Evolutionary conservation across 768 basidiomycete genomes (phyloP).

Genomic region (Trametes punicea): DNA sequence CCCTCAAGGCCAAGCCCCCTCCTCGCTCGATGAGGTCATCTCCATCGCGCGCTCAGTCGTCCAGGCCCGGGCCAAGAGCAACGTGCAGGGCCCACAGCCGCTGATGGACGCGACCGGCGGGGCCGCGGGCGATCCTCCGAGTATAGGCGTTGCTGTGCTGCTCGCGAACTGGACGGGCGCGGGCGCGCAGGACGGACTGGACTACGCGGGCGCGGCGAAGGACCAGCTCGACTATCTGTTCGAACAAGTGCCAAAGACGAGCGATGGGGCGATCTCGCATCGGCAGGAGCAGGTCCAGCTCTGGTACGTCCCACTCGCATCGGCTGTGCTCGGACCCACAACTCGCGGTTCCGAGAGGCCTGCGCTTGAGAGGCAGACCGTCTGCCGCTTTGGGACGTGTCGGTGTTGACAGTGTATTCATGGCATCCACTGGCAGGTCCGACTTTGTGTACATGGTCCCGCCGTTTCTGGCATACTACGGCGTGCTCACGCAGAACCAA

Average conservation of each 20-base stretch:
- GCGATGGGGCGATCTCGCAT: slow-evolving; percentile 82
- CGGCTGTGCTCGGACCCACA: neutral
- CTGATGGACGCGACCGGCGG: slow-evolving; percentile 49
- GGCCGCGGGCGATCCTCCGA: slow-evolving; percentile 76
- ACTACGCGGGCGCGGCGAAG: slow-evolving; percentile 61
- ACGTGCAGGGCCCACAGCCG: slow-evolving; percentile 50
- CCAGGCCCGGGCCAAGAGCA: slow-evolving; percentile 40
- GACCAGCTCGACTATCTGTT: slow-evolving; percentile 67
- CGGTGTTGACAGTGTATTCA: neutral
- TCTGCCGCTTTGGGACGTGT: neutral
- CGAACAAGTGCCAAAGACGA: slow-evolving; percentile 52
- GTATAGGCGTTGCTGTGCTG: slow-evolving; percentile 69
- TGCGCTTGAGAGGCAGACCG: neutral
- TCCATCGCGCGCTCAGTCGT: slow-evolving; percentile 51
- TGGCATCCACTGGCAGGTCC: slow-evolving; percentile 49
- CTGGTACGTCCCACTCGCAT: slow-evolving; percentile 45
- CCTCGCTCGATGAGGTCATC: slow-evolving; percentile 51
- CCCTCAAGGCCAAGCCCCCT: slow-evolving; percentile 29
- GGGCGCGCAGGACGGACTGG: slow-evolving; percentile 37
- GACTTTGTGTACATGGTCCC: slow-evolving; percentile 86
- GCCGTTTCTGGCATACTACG: slow-evolving; percentile 85
- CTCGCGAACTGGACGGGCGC: slow-evolving; percentile 53
- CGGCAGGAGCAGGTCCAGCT: slow-evolving; percentile 64
- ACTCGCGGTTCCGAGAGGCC: no score
- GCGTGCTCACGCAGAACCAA: slow-evolving; percentile 53